Percentiles rank a stretch among this genome's conserved stretches.
Evolutionary conservation across 495 filamentous ascomycete species (phyloP).

Genomic region (Aspergillus egyptiacus): DNA sequence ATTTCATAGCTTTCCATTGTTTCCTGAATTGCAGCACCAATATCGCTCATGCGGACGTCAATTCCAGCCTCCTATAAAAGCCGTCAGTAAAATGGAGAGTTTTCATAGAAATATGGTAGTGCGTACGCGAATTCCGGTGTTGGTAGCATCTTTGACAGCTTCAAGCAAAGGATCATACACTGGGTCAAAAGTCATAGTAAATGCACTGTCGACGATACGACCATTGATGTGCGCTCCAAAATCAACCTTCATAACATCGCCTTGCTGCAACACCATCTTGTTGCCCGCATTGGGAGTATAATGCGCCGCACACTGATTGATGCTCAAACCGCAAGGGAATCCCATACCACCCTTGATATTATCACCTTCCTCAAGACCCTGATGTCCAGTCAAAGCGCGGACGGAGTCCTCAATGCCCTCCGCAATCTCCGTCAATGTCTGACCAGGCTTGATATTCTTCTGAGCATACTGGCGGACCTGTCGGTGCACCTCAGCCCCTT

Average conservation of each 20-base stretch:
- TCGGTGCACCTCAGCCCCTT: constrained; percentile 81
- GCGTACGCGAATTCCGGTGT: constrained; percentile 65
- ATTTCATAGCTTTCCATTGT: constrained; percentile 87
- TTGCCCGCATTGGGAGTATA: constrained; percentile 89
- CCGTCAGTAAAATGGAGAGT: neutral
- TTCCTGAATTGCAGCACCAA: constrained; percentile 75
- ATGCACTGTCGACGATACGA: constrained; percentile 86
- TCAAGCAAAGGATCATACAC: constrained; percentile 77
- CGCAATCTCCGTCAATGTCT: constrained; percentile 73
- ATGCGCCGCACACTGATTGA: constrained; percentile 86
- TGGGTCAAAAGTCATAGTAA: constrained; percentile 82
- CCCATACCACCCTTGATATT: constrained; percentile 76
- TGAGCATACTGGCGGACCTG: constrained; percentile 82
- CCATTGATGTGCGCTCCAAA: constrained; percentile 90
- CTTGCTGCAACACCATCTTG: constrained; percentile 71
- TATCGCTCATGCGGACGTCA: constrained; percentile 70
- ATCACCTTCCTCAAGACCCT: constrained; percentile 74
- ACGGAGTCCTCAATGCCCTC: constrained; percentile 83
- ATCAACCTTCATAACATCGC: constrained; percentile 91
- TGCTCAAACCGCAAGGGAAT: constrained; percentile 79
- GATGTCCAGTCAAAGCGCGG: constrained; percentile 69
- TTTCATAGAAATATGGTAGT: neutral
- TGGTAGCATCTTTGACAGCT: constrained; percentile 81
- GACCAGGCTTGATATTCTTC: constrained; percentile 74
- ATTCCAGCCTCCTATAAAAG: constrained; percentile 63